Evolutionary conservation across 768 basidiomycete genomes (phyloP).

Genomic region (Lyophyllum semitale): DNA sequence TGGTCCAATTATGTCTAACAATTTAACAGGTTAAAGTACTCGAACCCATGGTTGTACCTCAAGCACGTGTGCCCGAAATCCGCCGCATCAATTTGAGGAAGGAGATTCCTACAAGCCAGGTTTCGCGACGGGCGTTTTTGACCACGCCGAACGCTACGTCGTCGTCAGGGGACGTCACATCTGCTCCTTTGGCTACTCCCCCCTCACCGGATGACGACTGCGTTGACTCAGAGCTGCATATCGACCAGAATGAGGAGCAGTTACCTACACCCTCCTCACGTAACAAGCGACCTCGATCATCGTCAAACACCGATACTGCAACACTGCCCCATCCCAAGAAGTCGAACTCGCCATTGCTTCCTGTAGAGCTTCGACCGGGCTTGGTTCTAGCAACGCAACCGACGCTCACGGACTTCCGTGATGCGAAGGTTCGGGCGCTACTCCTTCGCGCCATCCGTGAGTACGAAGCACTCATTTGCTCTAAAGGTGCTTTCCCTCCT

Average conservation of each 20-base stretch:
- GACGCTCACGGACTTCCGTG: not conserved
- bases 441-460: not conserved
- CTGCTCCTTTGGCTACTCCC: too few relatives aligned
- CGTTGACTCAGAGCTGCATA: too few relatives aligned
- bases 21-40: not conserved
- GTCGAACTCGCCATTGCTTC: not conserved
- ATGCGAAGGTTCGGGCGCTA: not conserved
- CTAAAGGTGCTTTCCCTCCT: not conserved
- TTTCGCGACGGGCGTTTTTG: not conserved
- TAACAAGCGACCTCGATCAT: not conserved
- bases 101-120: not conserved
- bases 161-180: too few relatives aligned
- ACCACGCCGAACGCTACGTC: not conserved
- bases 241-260: not conserved
- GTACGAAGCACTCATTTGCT: not conserved
- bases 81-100: not conserved
- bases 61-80: not conserved
- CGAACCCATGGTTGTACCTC: not conserved
- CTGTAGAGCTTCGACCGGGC: not conserved
- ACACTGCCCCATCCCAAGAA: not conserved
- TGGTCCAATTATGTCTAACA: not conserved
- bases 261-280: not conserved
- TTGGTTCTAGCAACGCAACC: not conserved
- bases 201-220: too few relatives aligned
- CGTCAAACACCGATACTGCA: not conserved